phyloP scores from a whole-genome alignment of 1,284 basidiomycete species.

The Moniliophthora roreri region DNA sequence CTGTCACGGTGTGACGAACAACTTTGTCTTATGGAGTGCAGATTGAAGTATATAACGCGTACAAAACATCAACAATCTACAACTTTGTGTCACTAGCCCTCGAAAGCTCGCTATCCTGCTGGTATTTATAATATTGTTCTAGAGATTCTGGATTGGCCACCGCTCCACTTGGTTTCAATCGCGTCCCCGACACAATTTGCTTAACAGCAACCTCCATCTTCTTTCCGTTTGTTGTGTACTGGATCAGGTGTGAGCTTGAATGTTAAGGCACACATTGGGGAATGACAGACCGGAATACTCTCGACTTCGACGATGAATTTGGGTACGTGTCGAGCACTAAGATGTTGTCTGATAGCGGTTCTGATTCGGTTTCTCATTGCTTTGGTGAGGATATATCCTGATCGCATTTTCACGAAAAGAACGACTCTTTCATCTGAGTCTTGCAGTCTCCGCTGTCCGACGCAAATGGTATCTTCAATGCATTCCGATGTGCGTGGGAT shows the following conservation, averaged over 20 bases:
- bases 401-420: slow-evolving; percentile 78
- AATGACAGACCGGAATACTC: slow-evolving; percentile 59
- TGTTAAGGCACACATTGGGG: neutral
- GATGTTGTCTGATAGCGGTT: slow-evolving; percentile 55
- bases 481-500: slow-evolving; percentile 35
- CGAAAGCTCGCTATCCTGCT: slow-evolving; percentile 34
- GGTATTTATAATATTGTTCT: slow-evolving; percentile 59
- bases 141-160: slow-evolving; percentile 70
- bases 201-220: slow-evolving; percentile 77
- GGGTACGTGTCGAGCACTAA: slow-evolving; percentile 78
- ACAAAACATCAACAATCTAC: neutral
- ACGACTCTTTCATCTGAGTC: slow-evolving; percentile 83
- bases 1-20: too few relatives aligned
- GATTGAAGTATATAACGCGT: too few relatives aligned
- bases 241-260: slow-evolving; percentile 3
- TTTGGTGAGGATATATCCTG: slow-evolving; percentile 48
- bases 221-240: slow-evolving; percentile 74
- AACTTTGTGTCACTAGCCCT: neutral
- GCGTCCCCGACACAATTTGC: slow-evolving; percentile 64
- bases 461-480: slow-evolving; percentile 76
- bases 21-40: too few relatives aligned
- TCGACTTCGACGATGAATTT: slow-evolving; percentile 57
- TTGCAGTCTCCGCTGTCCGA: slow-evolving; percentile 75
- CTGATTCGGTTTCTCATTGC: slow-evolving; percentile 53
- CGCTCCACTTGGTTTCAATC: slow-evolving; percentile 62